Evolutionary conservation across 805 yeast genomes (phyloP).

Genomic region (Brettanomyces anomalus): DNA sequence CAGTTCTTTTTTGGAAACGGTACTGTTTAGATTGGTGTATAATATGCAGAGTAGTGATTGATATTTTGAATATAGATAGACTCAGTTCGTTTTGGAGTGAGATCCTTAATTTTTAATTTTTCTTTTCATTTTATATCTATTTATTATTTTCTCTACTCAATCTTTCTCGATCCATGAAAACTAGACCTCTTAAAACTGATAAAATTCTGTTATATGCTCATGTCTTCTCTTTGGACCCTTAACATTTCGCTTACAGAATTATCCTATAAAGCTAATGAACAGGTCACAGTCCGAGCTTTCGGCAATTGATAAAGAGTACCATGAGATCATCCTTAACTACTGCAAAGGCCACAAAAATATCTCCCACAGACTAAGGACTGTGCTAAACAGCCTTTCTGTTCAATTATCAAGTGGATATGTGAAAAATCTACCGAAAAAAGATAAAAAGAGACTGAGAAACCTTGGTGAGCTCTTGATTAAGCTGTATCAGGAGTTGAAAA

Average conservation of each 20-base stretch:
- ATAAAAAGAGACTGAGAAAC: neutral
- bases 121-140: no score
- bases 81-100: no score
- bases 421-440: neutral
- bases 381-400: no score
- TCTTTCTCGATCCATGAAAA: no score
- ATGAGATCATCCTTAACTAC: neutral
- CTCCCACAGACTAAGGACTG: neutral
- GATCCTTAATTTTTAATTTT: no score
- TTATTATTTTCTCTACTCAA: no score
- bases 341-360: neutral
- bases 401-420: neutral
- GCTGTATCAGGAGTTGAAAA: neutral
- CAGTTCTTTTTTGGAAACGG: constrained; percentile 3
- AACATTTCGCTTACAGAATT: neutral
- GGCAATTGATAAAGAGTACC: neutral
- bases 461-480: neutral
- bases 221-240: neutral
- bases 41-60: no score
- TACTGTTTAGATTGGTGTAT: neutral
- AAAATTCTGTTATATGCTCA: no score
- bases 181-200: no score
- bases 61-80: no score
- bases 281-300: neutral
- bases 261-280: no score